Evolutionary conservation across 2,329 filamentous ascomycete genomes (phyloP).

Genomic region (Venturia carpophila): DNA sequence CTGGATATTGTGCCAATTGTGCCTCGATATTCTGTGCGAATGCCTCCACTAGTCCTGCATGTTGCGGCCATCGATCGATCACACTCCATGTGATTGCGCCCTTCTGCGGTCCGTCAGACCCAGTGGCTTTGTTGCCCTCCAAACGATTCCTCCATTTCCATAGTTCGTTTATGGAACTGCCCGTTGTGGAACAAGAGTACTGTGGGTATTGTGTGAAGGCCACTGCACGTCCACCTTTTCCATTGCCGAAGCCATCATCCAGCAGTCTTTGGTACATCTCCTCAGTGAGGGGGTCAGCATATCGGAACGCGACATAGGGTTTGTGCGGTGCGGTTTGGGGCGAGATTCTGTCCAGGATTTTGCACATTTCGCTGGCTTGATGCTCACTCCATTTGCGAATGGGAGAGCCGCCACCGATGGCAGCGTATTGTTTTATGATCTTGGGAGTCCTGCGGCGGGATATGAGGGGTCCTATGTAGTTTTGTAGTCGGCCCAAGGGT

Average conservation of each 20-base stretch:
- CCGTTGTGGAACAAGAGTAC: slow-evolving; percentile 96
- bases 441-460: slow-evolving; percentile 84
- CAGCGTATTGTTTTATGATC: slow-evolving; percentile 91
- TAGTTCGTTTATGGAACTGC: slow-evolving; percentile 89
- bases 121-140: slow-evolving; percentile 62
- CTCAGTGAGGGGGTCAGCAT: slow-evolving; percentile 87
- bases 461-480: slow-evolving; percentile 83
- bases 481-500: slow-evolving; percentile 84
- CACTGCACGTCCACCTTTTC: slow-evolving; percentile 84
- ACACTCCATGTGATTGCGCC: slow-evolving; percentile 91
- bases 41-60: slow-evolving; percentile 80
- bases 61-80: slow-evolving; percentile 95
- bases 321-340: slow-evolving; percentile 94
- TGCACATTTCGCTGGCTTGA: slow-evolving; percentile 93
- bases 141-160: slow-evolving; percentile 94
- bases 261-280: slow-evolving; percentile 81
- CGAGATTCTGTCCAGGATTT: slow-evolving; percentile 81
- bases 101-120: slow-evolving; percentile 45
- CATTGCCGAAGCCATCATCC: slow-evolving; percentile 81
- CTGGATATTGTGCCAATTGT: slow-evolving; percentile 74
- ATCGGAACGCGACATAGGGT: slow-evolving; percentile 95
- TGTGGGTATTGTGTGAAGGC: slow-evolving; percentile 98
- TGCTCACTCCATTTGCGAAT: slow-evolving; percentile 98
- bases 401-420: slow-evolving; percentile 93
- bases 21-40: slow-evolving; percentile 89